phyloP scores from a whole-genome alignment of 768 basidiomycete species.

The Suillus hirtellus region DNA sequence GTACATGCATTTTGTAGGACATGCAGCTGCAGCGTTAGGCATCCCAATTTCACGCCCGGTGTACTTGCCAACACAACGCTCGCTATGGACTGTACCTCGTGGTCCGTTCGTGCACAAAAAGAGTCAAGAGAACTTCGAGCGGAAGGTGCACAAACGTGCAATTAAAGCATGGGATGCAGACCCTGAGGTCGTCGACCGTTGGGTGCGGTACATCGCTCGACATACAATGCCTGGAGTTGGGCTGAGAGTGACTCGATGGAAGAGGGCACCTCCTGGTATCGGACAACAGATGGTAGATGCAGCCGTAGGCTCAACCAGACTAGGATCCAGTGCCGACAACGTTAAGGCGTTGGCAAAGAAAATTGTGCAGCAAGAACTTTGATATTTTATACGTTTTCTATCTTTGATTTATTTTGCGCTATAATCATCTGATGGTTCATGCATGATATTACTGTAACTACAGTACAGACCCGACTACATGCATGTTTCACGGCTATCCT shows the following conservation, averaged over 20 bases:
- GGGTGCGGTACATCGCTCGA: constrained; percentile 74
- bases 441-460: background rate
- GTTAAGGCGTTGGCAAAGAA: constrained; percentile 42
- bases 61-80: constrained; percentile 70
- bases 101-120: constrained; percentile 94
- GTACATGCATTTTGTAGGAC: constrained; percentile 80
- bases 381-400: background rate
- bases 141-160: constrained; percentile 76
- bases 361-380: constrained; percentile 38
- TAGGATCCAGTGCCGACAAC: constrained; percentile 29
- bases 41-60: constrained; percentile 72
- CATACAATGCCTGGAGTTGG: constrained; percentile 87
- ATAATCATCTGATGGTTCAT: background rate
- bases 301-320: constrained; percentile 36
- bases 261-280: constrained; percentile 57
- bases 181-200: constrained; percentile 72
- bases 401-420: background rate
- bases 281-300: constrained; percentile 41
- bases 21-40: constrained; percentile 82
- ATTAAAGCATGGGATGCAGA: constrained; percentile 93
- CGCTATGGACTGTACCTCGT: constrained; percentile 82
- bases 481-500: background rate
- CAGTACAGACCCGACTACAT: background rate
- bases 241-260: constrained; percentile 79
- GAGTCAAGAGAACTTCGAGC: constrained; percentile 92